Conservation (phyloP, 2,329 filamentous ascomycete species). For the Elsinoe batatas region DNA sequence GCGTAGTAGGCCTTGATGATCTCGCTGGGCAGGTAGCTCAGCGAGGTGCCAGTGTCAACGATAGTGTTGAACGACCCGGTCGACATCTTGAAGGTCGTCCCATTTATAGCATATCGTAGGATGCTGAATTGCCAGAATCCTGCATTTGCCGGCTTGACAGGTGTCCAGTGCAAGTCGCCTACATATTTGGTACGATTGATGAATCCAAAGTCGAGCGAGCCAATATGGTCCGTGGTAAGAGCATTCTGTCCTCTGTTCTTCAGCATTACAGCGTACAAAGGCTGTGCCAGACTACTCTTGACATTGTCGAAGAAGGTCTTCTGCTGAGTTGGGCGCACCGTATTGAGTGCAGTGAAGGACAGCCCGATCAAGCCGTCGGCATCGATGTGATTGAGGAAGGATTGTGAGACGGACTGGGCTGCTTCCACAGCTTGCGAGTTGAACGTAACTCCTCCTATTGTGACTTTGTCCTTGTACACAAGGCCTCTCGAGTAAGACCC, state of each 20-base stretch:
- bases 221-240: slow-evolving; percentile 31
- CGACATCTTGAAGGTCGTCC: slow-evolving; percentile 22
- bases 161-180: slow-evolving; percentile 9
- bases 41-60: slow-evolving; percentile 33
- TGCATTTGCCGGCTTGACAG: background rate
- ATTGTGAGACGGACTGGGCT: slow-evolving; percentile 47
- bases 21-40: slow-evolving; percentile 31
- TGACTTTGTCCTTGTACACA: slow-evolving; percentile 57
- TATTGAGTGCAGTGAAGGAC: slow-evolving; percentile 51
- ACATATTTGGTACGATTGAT: slow-evolving; percentile 12
- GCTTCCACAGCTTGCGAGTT: slow-evolving; percentile 56
- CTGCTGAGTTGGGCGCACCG: slow-evolving; percentile 40
- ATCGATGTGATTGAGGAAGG: slow-evolving; percentile 42
- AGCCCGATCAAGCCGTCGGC: slow-evolving; percentile 53
- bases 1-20: slow-evolving; percentile 21
- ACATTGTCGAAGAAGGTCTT: slow-evolving; percentile 53
- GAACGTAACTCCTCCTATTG: slow-evolving; percentile 50
- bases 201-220: slow-evolving; percentile 11
- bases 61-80: slow-evolving; percentile 25
- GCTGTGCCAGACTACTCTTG: slow-evolving; percentile 39
- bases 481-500: slow-evolving; percentile 52
- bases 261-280: slow-evolving; percentile 49
- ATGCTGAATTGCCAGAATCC: slow-evolving; percentile 19
- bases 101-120: slow-evolving; percentile 29
- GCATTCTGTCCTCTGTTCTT: slow-evolving; percentile 39